Base-by-base conservation (phyloP, 208 protist species). In the Leishmania lainsoni region DNA sequence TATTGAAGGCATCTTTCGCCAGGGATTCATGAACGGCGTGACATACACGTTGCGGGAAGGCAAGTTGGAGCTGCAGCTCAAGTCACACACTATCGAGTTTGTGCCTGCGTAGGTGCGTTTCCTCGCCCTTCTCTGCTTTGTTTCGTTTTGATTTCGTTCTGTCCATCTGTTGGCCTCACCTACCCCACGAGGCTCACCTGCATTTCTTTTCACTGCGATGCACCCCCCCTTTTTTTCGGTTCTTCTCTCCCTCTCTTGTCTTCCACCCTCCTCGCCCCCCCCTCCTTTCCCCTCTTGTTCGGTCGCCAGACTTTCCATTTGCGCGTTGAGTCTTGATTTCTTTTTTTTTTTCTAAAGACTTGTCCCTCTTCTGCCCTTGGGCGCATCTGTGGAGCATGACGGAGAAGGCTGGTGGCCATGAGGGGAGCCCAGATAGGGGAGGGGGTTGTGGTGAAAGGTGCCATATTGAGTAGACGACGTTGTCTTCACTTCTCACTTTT, bases 1-100 rank as follows among this genome's bases (percentile, higher is more conserved):
- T 8, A 78, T 91, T 2, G 90, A 93, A 80, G 5, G 42, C 58
- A 75, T 83, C 6, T 54, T 93, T n/a, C 29, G 35, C n/a, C 32
- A 76, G 17, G 89, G 87, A 14, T 89, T 90, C 78, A 16, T 39
- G 42, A 72, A 45, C 0, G 90, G 90, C n/a, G 85, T 91, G 83
- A 26, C 49, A 68, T 87, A 78, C 70, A 71, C 32, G 51, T 8
- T 61, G 32, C 39, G 56, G 71, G 73, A 85, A 6, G 71, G 76
- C 56, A 65, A 48, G 54, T 75, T 92, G 45, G 87, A 71, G 63
- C 80, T 92, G 56, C 75, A 59, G 12, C 51, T 81, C 26, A 79
- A 59, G 42, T 54, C 71, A 17, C 63, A 88, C 76, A 86, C 45
- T 58, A 63, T 92, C 54, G 63, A 76, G 35, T 86, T 88, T 72